Conservation (phyloP, 2,329 filamentous ascomycete species). For the Neopestalotiopsis rosae region DNA sequence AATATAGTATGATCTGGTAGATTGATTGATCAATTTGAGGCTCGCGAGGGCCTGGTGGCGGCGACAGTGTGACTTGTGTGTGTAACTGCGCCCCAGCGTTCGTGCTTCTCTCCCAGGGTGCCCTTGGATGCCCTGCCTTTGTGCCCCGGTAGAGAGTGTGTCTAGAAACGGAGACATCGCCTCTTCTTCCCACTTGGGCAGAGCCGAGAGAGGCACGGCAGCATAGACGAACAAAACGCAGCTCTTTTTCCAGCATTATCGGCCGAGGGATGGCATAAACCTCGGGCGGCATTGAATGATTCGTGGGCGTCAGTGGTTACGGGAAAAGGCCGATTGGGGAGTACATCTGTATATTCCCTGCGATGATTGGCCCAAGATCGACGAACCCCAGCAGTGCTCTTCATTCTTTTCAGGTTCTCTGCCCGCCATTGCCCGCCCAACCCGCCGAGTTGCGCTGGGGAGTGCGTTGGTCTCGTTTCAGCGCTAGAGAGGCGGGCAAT, state of each 20-base stretch:
- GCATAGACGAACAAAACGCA: not conserved
- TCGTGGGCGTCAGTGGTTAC: not conserved
- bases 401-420: constrained; percentile 1
- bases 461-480: constrained; percentile 1
- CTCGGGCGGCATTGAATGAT: not conserved
- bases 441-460: not conserved
- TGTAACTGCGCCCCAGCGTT: not conserved
- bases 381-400: not conserved
- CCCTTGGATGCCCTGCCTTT: not conserved
- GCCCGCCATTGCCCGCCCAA: not conserved
- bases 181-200: not conserved
- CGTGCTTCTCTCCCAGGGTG: not conserved
- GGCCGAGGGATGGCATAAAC: not conserved
- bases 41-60: not conserved
- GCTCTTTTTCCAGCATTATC: not conserved
- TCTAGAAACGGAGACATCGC: not conserved
- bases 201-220: not conserved
- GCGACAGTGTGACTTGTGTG: not conserved
- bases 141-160: not conserved
- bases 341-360: not conserved
- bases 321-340: not conserved
- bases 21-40: not conserved
- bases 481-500: not conserved
- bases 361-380: not conserved
- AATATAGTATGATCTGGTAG: not conserved